Evolutionary conservation across 495 filamentous ascomycete species (phyloP).

Genomic region (Penicillium simplicissimum): DNA sequence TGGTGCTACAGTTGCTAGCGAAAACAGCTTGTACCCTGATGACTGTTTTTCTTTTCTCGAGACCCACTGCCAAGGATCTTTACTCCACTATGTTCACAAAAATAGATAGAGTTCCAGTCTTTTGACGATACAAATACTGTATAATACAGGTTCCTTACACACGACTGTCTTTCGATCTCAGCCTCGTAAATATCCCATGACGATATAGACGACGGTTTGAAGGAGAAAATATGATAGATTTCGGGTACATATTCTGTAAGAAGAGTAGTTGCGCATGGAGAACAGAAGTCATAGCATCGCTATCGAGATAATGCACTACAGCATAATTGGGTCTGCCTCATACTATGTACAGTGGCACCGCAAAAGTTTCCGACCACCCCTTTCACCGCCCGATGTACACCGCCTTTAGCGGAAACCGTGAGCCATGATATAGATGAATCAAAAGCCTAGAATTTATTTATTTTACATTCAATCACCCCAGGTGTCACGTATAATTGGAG

Average conservation of each 20-base stretch:
- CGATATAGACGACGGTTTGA: not conserved
- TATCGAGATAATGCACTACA: not conserved
- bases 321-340: not conserved
- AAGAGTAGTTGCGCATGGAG: not conserved
- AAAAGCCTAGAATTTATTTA: not conserved
- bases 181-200: not conserved
- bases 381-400: not conserved
- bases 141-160: no score
- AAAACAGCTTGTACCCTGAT: conserved; percentile 10
- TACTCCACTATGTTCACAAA: no score
- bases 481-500: not conserved
- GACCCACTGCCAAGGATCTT: conserved; percentile 3
- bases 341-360: not conserved
- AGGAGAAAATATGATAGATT: not conserved
- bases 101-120: no score
- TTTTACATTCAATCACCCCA: not conserved
- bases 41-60: not conserved
- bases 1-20: conserved; percentile 5
- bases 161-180: no score
- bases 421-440: not conserved
- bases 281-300: not conserved
- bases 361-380: conserved; percentile 11
- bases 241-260: not conserved
- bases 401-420: not conserved
- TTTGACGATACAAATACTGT: no score